Evolutionary conservation across 495 filamentous ascomycete species (phyloP), one percentile per base, ranked within the genome.

Genomic region (Penicillium soppii): DNA sequence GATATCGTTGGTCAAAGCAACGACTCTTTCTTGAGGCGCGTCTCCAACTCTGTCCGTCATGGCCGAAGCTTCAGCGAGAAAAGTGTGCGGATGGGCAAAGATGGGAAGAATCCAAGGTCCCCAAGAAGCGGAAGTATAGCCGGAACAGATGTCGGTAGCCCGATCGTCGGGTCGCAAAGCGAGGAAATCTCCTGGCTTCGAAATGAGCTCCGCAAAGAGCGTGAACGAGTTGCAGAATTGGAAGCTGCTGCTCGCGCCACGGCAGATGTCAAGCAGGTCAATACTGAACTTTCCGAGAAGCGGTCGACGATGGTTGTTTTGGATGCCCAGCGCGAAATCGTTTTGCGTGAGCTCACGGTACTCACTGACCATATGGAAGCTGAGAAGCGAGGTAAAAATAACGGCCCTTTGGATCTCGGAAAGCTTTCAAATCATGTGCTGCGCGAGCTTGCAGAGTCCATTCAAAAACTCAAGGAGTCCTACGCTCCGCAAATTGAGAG

Each of bases 251-350:
- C 86, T 51, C 80, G 81, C 48, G 79, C 82, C 13, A 87, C 87
- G 16, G 87, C 87, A 19, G 89, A 91, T 57, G 83, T 96, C 27
- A 90, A 91, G 63, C 86, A 83, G 50, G 80, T 94, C 23, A 91
- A 92, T 61, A 90, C 85, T 35, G 92, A 91, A 59, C 74, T 99
- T 10, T 79, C 87, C 27, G 91, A 97, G 69, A 97, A 97, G 74
- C 82, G 94, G 38, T 95, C 92, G 53, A 97, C 92, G 1, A 91
- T 99, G 61, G 92, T 94, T n/a, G 88, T 92, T 9, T 76, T 99
- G 17, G 92, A 97, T 66, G 90, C 91, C 1, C 89, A 96, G 69
- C 87, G 91, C 21, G 95, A 99, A 67, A 91, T 97, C 57, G 91
- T 96, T 61, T 82, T 99, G 48, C 85, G 90, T 17, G 92, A 99